A percentile compares a stretch with the other conserved stretches of the same genome.
phyloP scores from a whole-genome alignment of 164 flowering plant genomes.

The Buxus sempervirens region DNA sequence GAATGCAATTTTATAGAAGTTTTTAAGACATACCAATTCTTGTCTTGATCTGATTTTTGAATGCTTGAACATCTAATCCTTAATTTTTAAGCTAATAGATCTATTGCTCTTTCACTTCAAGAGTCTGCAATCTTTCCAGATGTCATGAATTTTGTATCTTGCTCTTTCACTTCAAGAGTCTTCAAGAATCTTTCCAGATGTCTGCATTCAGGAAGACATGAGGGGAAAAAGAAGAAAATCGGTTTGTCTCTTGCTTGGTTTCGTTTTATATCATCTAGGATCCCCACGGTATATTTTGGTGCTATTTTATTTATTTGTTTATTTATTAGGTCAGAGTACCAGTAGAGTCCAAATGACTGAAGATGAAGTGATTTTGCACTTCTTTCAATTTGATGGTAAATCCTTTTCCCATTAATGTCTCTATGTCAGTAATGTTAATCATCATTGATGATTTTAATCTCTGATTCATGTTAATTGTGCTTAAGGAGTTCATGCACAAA shows the following conservation, averaged over 20 bases:
- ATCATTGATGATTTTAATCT: too few relatives aligned
- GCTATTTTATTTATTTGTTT: background rate
- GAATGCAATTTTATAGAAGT: too few relatives aligned
- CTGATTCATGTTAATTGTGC: too few relatives aligned
- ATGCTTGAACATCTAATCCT: too few relatives aligned
- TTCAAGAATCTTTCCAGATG: too few relatives aligned
- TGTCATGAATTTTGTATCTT: conserved; percentile 4
- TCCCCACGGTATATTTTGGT: conserved; percentile 5
- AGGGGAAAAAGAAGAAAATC: conserved; percentile 52
- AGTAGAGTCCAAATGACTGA: conserved; percentile 73
- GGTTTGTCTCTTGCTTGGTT: conserved; percentile 29
- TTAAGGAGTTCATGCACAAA: too few relatives aligned
- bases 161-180: conserved; percentile 20
- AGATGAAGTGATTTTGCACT: conserved; percentile 73
- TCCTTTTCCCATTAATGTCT: background rate
- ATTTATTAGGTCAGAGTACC: conserved; percentile 32
- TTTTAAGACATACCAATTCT: too few relatives aligned
- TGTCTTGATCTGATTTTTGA: too few relatives aligned
- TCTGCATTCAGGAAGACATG: conserved; percentile 27
- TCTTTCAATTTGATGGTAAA: conserved; percentile 86
- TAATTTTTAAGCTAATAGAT: too few relatives aligned
- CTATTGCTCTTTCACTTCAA: conserved; percentile 77
- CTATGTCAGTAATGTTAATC: background rate
- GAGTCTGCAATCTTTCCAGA: conserved; percentile 31
- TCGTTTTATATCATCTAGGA: background rate